phyloP scores from a whole-genome alignment of 441 rosid genomes.

The Populus hybrid region DNA sequence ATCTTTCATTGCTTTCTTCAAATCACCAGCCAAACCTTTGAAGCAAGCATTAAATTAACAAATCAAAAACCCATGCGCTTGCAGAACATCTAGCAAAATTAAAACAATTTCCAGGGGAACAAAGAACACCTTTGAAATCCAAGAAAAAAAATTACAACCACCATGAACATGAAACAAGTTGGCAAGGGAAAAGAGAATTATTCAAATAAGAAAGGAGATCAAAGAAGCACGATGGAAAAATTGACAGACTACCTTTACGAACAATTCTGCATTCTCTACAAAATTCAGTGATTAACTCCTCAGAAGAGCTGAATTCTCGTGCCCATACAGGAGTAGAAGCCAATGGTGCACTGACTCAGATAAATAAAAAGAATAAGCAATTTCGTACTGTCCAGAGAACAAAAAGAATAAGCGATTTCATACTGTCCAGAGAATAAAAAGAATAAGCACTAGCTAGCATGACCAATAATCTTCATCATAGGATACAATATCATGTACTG shows the following conservation, averaged over 20 bases:
- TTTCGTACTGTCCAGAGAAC: background rate
- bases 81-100: conserved; percentile 5
- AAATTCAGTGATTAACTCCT: conserved; percentile 89
- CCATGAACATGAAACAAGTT: background rate
- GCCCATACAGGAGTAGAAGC: conserved; percentile 96
- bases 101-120: background rate
- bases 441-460: background rate
- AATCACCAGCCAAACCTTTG: conserved; percentile 93
- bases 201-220: background rate
- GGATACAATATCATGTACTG: background rate
- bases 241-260: conserved; percentile 71
- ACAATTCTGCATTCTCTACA: conserved; percentile 98
- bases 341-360: conserved; percentile 73
- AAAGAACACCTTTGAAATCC: conserved; percentile 10
- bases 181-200: background rate
- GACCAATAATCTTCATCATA: conserved; percentile 3
- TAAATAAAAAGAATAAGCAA: conserved; percentile 14
- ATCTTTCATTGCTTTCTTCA: conserved; percentile 99
- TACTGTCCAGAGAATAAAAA: conserved; percentile 1
- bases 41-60: conserved; percentile 21
- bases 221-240: conserved; percentile 12
- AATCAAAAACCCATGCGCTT: conserved; percentile 8
- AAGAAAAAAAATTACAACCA: background rate
- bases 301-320: conserved; percentile 72
- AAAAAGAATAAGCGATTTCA: conserved; percentile 13